Base-by-base conservation (phyloP, 371 early-diverging fungal genomes). In the Saksenaea vasiformis region DNA sequence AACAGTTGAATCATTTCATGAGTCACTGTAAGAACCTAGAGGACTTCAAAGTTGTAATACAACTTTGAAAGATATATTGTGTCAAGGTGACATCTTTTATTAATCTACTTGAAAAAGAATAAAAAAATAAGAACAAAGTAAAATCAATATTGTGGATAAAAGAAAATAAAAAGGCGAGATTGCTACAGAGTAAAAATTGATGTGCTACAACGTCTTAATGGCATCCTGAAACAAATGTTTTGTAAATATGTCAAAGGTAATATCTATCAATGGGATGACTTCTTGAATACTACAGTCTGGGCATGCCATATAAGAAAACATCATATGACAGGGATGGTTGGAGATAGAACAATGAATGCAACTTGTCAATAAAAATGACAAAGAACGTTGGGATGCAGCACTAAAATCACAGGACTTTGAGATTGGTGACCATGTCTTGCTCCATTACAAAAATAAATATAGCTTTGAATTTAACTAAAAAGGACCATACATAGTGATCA, bases 181-280 rank as follows among this genome's bases (percentile, higher is more conserved):
- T n/a, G n/a, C n/a, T n/a, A n/a, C n/a, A n/a, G n/a, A n/a, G n/a
- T n/a, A n/a, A n/a, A n/a, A n/a, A n/a, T n/a, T n/a, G n/a, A n/a
- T n/a, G n/a, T n/a, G n/a, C n/a, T n/a, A n/a, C n/a, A 60, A 15
- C 5, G 60, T 31, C 47, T 60, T 2, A 27, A 56, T 60, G 61
- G 51, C 5, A 47, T 31, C 31, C 53, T 31, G 31, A 69, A 69
- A 44, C 54, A 55, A 38, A 69, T 65, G 66, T 24, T 69, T 5
- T 26, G 65, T 1, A 69, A 69, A 19, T 69, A 62, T 26, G 15
- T 26, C 1, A 51, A 64, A 44, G 65, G 69, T 24, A 59, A 56
- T 1, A 58, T 64, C 3, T 51, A 64, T 53, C 28, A 61, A 5
- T 69, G 61, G 69, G 65, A 64, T 59, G 69, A 69, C 27, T 69